phyloP scores from a whole-genome alignment of 2,329 filamentous ascomycete genomes.

The Penicillium hordei region DNA sequence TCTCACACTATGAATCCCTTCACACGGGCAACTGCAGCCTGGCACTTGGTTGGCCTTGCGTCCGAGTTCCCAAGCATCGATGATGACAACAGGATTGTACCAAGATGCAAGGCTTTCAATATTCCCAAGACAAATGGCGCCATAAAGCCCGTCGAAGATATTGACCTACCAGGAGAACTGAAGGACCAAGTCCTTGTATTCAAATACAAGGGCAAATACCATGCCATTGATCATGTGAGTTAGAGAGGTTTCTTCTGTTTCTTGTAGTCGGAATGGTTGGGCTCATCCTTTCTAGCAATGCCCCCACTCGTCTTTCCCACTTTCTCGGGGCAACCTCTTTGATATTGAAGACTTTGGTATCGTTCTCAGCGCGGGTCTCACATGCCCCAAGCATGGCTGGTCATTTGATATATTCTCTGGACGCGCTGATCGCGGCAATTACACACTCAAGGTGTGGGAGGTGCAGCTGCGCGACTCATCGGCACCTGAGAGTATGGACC shows the following conservation, averaged over 20 bases:
- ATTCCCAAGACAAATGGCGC: constrained; percentile 42
- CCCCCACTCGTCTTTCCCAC: constrained; percentile 65
- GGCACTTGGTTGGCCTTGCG: constrained; percentile 54
- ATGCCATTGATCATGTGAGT: constrained; percentile 66
- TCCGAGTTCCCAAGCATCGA: constrained; percentile 58
- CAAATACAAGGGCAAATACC: constrained; percentile 61
- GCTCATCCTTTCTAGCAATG: constrained; percentile 53
- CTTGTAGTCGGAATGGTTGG: not conserved
- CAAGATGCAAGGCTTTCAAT: constrained; percentile 61
- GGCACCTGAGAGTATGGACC: constrained; percentile 14
- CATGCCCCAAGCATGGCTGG: constrained; percentile 70
- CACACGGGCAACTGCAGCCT: constrained; percentile 34
- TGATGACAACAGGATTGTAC: constrained; percentile 37
- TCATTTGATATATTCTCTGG: constrained; percentile 69
- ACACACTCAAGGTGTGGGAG: constrained; percentile 64
- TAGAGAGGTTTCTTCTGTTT: accelerated
- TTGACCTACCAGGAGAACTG: constrained; percentile 44
- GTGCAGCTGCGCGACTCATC: constrained; percentile 52
- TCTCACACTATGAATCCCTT: constrained; percentile 23
- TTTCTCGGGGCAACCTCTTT: constrained; percentile 63
- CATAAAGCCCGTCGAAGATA: constrained; percentile 19
- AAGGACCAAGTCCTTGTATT: constrained; percentile 66
- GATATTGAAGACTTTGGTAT: constrained; percentile 72
- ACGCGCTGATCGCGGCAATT: constrained; percentile 60
- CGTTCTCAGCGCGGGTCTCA: constrained; percentile 53